Percentiles rank a stretch among this genome's conserved stretches.
phyloP scores from a whole-genome alignment of 805 yeast genomes.

The Grigorovia yakushimaensis region DNA sequence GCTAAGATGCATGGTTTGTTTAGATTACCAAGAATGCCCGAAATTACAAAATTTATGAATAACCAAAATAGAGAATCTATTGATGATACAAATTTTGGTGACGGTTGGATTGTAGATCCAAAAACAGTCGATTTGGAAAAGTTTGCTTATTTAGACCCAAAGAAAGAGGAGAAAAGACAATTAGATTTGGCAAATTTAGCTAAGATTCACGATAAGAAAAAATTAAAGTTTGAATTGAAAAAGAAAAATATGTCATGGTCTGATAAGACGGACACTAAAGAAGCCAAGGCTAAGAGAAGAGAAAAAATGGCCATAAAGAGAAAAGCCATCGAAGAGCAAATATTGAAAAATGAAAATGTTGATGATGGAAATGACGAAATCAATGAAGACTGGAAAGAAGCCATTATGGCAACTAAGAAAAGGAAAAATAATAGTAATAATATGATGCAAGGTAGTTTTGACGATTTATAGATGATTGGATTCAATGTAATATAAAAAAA shows the following conservation, averaged over 20 bases:
- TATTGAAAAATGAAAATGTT: constrained; percentile 36
- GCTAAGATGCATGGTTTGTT: constrained; percentile 73
- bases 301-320: constrained; percentile 48
- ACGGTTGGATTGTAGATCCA: constrained; percentile 63
- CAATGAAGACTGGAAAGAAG: constrained; percentile 80
- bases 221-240: constrained; percentile 35
- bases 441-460: constrained; percentile 50
- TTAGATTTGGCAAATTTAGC: constrained; percentile 43
- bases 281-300: constrained; percentile 49
- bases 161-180: constrained; percentile 53
- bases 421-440: constrained; percentile 34
- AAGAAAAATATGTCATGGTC: constrained; percentile 73
- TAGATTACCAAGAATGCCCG: constrained; percentile 93
- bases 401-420: constrained; percentile 57
- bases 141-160: constrained; percentile 53
- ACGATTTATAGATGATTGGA: constrained; percentile 40
- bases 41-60: constrained; percentile 43
- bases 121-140: constrained; percentile 52
- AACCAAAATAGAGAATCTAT: constrained; percentile 18
- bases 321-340: constrained; percentile 48
- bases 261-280: constrained; percentile 52
- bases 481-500: not conserved
- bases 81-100: constrained; percentile 32
- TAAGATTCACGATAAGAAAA: constrained; percentile 29
- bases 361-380: constrained; percentile 33